These are phyloP conservation scores for Mycothermus thermophilus DNA, from an alignment of 495 filamentous ascomycete genomes.

Conservation along the genomic window DNA sequence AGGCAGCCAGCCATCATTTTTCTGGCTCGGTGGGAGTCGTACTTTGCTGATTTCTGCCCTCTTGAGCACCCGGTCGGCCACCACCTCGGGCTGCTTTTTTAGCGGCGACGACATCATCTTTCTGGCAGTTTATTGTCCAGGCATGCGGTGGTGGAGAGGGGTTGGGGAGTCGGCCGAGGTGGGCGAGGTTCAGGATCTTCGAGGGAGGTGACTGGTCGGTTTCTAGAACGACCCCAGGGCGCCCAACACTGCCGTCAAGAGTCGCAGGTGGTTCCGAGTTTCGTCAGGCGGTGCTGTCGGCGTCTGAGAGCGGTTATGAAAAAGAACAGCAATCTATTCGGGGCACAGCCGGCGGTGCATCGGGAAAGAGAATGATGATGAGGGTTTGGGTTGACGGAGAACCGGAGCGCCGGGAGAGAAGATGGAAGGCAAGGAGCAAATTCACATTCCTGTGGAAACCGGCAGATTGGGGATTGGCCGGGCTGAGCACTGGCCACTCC, in stretches of 20 bases:
- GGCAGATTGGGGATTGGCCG: constrained; percentile 15
- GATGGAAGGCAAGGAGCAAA: constrained; percentile 9
- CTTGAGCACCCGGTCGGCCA: constrained; percentile 55
- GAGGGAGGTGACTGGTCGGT: constrained; percentile 1
- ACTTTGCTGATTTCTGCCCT: constrained; percentile 79
- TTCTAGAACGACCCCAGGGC: no score
- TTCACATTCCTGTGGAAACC: constrained; percentile 28
- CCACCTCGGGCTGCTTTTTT: constrained; percentile 48
- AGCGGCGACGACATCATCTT: constrained; percentile 41
- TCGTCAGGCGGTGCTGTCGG: neutral
- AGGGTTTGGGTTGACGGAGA: constrained; percentile 6
- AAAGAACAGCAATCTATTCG: constrained; percentile 1
- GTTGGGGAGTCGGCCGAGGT: constrained; percentile 15
- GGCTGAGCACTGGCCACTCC: constrained; percentile 19
- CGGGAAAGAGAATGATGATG: constrained; percentile 1
- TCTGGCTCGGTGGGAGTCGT: no score
- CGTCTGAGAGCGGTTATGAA: constrained; percentile 1
- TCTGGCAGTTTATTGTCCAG: constrained; percentile 8
- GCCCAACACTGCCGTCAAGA: constrained; percentile 6
- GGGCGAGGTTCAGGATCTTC: constrained; percentile 18
- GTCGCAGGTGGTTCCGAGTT: neutral
- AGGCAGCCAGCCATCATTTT: no score
- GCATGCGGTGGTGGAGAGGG: constrained; percentile 8
- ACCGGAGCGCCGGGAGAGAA: constrained; percentile 1
- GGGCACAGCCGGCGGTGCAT: constrained; percentile 2